Evolutionary conservation across 2,329 filamentous ascomycete genomes (phyloP), one percentile per base, ranked within the genome.

Genomic region (Myrmaecium sp.): DNA sequence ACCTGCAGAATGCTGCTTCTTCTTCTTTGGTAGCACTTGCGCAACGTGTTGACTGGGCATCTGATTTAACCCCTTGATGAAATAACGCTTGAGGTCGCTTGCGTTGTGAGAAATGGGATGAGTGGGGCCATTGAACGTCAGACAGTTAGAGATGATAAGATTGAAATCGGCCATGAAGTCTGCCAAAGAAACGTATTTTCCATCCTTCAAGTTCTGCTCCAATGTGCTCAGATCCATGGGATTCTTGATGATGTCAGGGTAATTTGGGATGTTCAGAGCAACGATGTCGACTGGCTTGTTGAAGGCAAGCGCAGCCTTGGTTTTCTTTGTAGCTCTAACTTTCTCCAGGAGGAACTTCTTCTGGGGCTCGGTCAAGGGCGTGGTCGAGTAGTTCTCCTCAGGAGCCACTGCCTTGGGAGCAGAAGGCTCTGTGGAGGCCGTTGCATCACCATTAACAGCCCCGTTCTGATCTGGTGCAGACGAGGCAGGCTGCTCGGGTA

Each of bases 151-250:
- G 34, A 86, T 69, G 47, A 98, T 76, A 28, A 83, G 62, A 17
- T 73, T 58, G 27, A 94, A 64, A 41, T 93, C 83, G 23, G 62
- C 59, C 39, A 74, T 70, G 44, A 93, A 75, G 4, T 71, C 71
- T 26, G 74, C 69, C n/a, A 83, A 63, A 5, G 66, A 71, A 6
- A 52, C 43, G 47, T 94, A 95, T 25, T 63, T 54, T 27, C 68
- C 64, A 16, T 69, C 64, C 42, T 81, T 81, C 18, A 95, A 52
- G 37, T 79, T 84, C 27, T 65, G 62, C 44, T 95, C 86, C 43
- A 98, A 79, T 6, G 75, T 75, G 20, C 66, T 63, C 19, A 98
- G 64, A 49, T 95, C 86, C 62, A 92, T 84, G 0, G 84, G 84
- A 16, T 74, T 65, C 19, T 72, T 67, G 38, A 95, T 72, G 18